Conservation (phyloP, 2,329 filamentous ascomycete species). For the Aspergillus clavatus region DNA sequence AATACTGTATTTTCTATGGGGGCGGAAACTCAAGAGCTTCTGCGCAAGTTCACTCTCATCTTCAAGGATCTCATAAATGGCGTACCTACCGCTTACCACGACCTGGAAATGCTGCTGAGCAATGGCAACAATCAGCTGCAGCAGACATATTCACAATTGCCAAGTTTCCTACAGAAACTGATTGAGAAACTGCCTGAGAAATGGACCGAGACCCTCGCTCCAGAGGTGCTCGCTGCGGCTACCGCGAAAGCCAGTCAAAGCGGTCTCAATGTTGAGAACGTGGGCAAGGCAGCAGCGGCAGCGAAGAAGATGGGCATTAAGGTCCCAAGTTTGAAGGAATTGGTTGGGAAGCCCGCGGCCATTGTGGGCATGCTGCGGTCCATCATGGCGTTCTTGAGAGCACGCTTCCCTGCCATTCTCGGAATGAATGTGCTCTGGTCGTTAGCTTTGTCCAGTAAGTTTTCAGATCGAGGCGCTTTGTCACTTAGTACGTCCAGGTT, state of each 20-base stretch:
- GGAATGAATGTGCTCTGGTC: constrained; percentile 91
- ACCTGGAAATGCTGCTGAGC: constrained; percentile 67
- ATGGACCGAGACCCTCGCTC: constrained; percentile 68
- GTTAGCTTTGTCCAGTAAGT: constrained; percentile 77
- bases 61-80: constrained; percentile 91
- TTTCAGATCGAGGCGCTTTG: no score
- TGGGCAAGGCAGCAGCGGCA: constrained; percentile 49
- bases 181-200: constrained; percentile 80
- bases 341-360: constrained; percentile 82
- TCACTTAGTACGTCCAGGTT: no score
- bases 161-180: constrained; percentile 75
- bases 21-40: constrained; percentile 75
- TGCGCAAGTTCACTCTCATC: constrained; percentile 79
- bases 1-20: constrained; percentile 81
- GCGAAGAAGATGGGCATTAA: constrained; percentile 63
- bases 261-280: constrained; percentile 54
- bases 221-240: constrained; percentile 75
- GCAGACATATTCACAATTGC: constrained; percentile 63
- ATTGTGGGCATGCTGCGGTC: constrained; percentile 78
- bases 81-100: constrained; percentile 86
- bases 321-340: constrained; percentile 68
- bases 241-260: constrained; percentile 61
- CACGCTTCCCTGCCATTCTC: constrained; percentile 83
- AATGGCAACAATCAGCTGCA: constrained; percentile 61
- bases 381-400: constrained; percentile 84